Evolutionary conservation across 2,329 filamentous ascomycete genomes (phyloP), one percentile per base, ranked within the genome.

Genomic region (Lachnellula subtilissima): DNA sequence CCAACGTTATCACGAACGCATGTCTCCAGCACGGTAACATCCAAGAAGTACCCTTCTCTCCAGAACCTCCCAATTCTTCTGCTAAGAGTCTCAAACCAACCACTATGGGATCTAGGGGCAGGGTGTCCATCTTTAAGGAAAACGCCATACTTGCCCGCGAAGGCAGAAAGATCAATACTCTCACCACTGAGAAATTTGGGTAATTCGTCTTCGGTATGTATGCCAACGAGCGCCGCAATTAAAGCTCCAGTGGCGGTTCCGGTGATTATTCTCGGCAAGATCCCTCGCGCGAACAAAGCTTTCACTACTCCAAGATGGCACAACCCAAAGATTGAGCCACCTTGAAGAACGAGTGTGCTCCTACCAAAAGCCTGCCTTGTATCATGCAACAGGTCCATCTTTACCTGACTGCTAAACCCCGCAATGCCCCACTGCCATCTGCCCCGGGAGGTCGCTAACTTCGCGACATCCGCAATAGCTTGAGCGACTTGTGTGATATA

Each of bases 301-400:
- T 93, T 96, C 40, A 96, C 89, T 5, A 97, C 91, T 6, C 92
- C 92, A 4, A 97, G 72, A 71, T 97, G 93, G 65, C 90, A 96
- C 9, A 96, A 75, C 2, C 92, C 92, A 66, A 97, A 96, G 56
- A 96, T 93, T 43, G 91, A 89, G 14, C 93, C 92, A 48, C 92
- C 92, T 70, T 97, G 91, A 1, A 97, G 74, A 4, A 97, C 87
- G 23, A 97, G 78, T 0, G 89, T 91, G 54, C 87, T 94, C 61
- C 91, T 81, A 9, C 92, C 93, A 73, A 96, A 95, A 0, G 91
- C 89, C 70, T 94, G 90, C 11, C 92, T 81, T 9, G 91, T 91
- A 71, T 96, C 90, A 65, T 94, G 89, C 52, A 96, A 78, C 55
- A 95, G 83, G 72, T 96, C 89, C 54, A 96, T 76, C 74, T 96